These are phyloP conservation scores for Anthracocystis setariae DNA, from an alignment of 1,284 basidiomycete genomes.

Conservation along the genomic window DNA sequence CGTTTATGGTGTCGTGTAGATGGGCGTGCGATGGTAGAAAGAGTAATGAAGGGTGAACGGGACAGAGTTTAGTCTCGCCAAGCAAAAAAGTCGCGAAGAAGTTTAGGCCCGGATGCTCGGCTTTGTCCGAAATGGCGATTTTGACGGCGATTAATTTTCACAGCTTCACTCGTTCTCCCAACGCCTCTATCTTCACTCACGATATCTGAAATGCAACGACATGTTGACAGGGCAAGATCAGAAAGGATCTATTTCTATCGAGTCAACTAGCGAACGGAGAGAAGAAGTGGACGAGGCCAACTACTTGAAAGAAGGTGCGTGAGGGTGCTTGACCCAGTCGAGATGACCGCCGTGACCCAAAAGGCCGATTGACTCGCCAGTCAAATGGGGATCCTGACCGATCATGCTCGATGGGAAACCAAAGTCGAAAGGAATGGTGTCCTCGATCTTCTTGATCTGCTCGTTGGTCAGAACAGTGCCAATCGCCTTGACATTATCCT, in stretches of 20 bases:
- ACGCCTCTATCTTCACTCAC: too few relatives aligned
- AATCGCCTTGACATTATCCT: slow-evolving; percentile 55
- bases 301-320: slow-evolving; percentile 39
- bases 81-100: not conserved
- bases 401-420: slow-evolving; percentile 59
- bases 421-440: slow-evolving; percentile 47
- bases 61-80: too few relatives aligned
- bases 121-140: slow-evolving; percentile 9
- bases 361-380: slow-evolving; percentile 24
- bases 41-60: too few relatives aligned
- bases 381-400: slow-evolving; percentile 26
- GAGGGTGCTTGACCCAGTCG: slow-evolving; percentile 47
- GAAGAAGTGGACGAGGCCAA: too few relatives aligned
- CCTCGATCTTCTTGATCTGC: slow-evolving; percentile 55
- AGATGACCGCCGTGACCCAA: slow-evolving; percentile 41
- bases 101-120: slow-evolving; percentile 6
- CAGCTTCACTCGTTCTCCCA: not conserved
- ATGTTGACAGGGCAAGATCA: too few relatives aligned
- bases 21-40: not conserved
- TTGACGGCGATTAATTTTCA: not conserved
- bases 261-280: too few relatives aligned
- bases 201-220: too few relatives aligned
- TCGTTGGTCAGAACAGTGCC: slow-evolving; percentile 42
- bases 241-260: too few relatives aligned
- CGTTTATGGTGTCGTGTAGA: not conserved